These are phyloP conservation scores for Stachybotrys echinatus DNA, from an alignment of 2,329 filamentous ascomycete species.

Conservation along the genomic window DNA sequence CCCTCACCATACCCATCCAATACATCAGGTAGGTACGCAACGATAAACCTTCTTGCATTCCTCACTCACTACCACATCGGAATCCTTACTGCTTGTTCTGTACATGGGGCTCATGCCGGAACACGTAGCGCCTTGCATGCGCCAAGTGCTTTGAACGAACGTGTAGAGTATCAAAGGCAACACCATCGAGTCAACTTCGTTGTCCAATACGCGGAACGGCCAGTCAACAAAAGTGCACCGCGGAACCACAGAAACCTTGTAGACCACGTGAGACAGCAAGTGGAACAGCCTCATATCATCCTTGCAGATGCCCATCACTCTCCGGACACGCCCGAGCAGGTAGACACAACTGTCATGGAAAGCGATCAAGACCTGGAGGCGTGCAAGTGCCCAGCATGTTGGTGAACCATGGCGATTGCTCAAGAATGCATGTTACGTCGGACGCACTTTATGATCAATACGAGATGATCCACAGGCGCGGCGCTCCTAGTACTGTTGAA, in stretches of 20 bases:
- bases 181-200: background rate
- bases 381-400: constrained; percentile 9
- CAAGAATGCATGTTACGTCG: background rate
- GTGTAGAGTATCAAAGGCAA: background rate
- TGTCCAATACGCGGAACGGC: background rate
- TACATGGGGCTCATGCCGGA: background rate
- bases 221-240: background rate
- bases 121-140: background rate
- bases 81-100: background rate
- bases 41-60: too few relatives aligned
- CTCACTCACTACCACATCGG: background rate
- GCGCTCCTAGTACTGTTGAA: background rate
- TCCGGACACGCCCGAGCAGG: constrained; percentile 9
- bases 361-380: constrained; percentile 20
- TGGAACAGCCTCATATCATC: too few relatives aligned
- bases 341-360: constrained; percentile 12
- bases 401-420: background rate
- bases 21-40: too few relatives aligned
- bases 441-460: background rate
- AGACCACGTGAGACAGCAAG: too few relatives aligned
- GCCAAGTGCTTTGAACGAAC: background rate
- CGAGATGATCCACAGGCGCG: background rate
- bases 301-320: background rate
- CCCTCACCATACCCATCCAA: too few relatives aligned
- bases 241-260: too few relatives aligned